Conservation (phyloP, 2,329 filamentous ascomycete genomes). For the Fusarium sp. region DNA sequence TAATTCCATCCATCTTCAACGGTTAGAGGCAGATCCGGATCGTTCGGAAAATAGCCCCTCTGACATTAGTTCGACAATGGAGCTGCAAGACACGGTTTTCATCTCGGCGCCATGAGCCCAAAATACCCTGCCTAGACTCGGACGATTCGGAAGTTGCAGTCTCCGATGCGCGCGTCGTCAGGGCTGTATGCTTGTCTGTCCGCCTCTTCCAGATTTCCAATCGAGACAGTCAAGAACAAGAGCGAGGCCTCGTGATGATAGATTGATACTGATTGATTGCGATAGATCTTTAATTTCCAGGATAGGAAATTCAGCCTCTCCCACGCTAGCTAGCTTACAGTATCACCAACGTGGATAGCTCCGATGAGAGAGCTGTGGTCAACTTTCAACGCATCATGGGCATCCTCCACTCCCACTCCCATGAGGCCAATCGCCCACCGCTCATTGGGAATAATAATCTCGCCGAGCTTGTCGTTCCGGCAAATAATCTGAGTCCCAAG, state of each 20-base stretch:
- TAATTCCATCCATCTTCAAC: slow-evolving; percentile 2
- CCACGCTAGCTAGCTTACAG: slow-evolving; percentile 4
- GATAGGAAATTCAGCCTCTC: slow-evolving; percentile 17
- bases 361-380: neutral
- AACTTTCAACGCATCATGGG: neutral
- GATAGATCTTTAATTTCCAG: slow-evolving; percentile 14
- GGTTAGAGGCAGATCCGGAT: slow-evolving; percentile 30
- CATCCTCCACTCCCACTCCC: slow-evolving; percentile 17
- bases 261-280: slow-evolving; percentile 16
- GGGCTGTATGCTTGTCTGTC: neutral
- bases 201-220: neutral
- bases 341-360: slow-evolving; percentile 8
- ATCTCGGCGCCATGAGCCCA: neutral
- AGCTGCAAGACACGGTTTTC: slow-evolving; percentile 3
- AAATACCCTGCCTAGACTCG: slow-evolving; percentile 12
- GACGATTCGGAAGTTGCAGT: slow-evolving; percentile 30
- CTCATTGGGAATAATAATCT: slow-evolving; percentile 30
- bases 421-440: slow-evolving; percentile 16
- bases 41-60: slow-evolving; percentile 32
- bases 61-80: slow-evolving; percentile 12
- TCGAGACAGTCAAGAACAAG: slow-evolving; percentile 3
- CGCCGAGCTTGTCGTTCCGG: slow-evolving; percentile 21
- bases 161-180: slow-evolving; percentile 12
- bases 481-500: slow-evolving; percentile 25
- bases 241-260: slow-evolving; percentile 15